These are phyloP conservation scores for Lodderomyces orthopsilosis DNA, from an alignment of 1,139 yeast species.

Conservation along the genomic window DNA sequence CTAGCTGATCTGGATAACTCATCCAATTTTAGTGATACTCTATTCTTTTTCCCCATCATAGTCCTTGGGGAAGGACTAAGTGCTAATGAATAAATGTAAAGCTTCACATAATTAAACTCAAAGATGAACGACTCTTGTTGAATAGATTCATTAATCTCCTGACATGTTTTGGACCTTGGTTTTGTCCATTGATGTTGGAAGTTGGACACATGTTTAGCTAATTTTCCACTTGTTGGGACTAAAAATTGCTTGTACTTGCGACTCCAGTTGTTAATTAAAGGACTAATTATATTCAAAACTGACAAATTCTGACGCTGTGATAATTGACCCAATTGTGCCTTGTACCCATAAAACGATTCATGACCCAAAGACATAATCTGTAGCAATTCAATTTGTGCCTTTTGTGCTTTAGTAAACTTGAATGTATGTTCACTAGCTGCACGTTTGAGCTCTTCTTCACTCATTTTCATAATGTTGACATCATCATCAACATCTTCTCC, in stretches of 20 bases:
- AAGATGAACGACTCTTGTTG: slow-evolving; percentile 73
- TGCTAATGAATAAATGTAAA: slow-evolving; percentile 82
- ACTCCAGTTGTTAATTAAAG: slow-evolving; percentile 78
- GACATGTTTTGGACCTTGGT: slow-evolving; percentile 36
- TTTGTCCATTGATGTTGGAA: slow-evolving; percentile 31
- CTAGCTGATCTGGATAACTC: slow-evolving; percentile 73
- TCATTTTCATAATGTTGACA: slow-evolving; percentile 30
- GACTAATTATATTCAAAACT: slow-evolving; percentile 67
- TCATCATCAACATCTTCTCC: slow-evolving; percentile 32
- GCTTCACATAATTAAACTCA: slow-evolving; percentile 79
- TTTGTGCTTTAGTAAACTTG: slow-evolving; percentile 59
- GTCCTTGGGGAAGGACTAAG: slow-evolving; percentile 47
- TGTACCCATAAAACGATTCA: slow-evolving; percentile 72
- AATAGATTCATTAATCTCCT: slow-evolving; percentile 41
- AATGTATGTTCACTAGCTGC: slow-evolving; percentile 26
- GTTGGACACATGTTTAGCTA: slow-evolving; percentile 24
- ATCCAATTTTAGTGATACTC: slow-evolving; percentile 50
- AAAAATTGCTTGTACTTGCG: slow-evolving; percentile 57
- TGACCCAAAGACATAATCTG: slow-evolving; percentile 82
- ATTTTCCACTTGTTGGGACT: slow-evolving; percentile 38
- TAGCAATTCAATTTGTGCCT: slow-evolving; percentile 74
- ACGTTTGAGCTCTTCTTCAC: slow-evolving; percentile 36
- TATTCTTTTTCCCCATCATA: slow-evolving; percentile 14
- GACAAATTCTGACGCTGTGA: slow-evolving; percentile 69
- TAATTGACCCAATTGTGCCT: slow-evolving; percentile 52